These are phyloP conservation scores for Coffea humblotiana DNA, from an alignment of 305 asterid species.

Conservation along the genomic window DNA sequence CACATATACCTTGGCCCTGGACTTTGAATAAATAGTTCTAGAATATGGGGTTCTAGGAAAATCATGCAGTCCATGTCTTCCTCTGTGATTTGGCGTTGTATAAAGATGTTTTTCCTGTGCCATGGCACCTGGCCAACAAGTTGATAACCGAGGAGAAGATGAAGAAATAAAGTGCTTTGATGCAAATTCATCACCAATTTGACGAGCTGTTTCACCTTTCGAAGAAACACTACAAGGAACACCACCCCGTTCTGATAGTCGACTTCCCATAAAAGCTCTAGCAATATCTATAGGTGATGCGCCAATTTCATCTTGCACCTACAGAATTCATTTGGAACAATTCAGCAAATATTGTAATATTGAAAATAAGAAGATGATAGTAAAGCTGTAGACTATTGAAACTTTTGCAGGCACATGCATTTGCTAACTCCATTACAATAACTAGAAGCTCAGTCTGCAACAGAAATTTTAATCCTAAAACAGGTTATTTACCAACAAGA, in stretches of 20 bases:
- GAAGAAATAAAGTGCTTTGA: slow-evolving; percentile 48
- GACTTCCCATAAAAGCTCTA: slow-evolving; percentile 86
- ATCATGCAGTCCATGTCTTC: slow-evolving; percentile 59
- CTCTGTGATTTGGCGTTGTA: slow-evolving; percentile 69
- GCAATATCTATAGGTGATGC: slow-evolving; percentile 95
- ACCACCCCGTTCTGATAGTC: slow-evolving; percentile 50
- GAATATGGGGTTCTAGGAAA: slow-evolving; percentile 91
- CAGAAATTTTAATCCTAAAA: not conserved
- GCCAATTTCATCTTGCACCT: slow-evolving; percentile 70
- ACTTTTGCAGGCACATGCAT: not conserved
- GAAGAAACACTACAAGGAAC: slow-evolving; percentile 34
- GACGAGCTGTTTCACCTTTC: slow-evolving; percentile 39
- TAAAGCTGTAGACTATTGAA: not conserved
- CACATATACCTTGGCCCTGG: slow-evolving; percentile 58
- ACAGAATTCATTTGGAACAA: slow-evolving; percentile 27
- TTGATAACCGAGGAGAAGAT: slow-evolving; percentile 58
- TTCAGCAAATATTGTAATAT: slow-evolving; percentile 1
- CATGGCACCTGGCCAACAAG: slow-evolving; percentile 84
- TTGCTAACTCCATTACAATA: not conserved
- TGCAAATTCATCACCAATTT: slow-evolving; percentile 42
- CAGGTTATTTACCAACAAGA: not conserved
- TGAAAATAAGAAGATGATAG: not conserved
- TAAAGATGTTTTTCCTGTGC: slow-evolving; percentile 53
- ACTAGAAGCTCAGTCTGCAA: no score
- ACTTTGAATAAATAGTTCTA: slow-evolving; percentile 57